Percentiles rank a stretch among this genome's conserved stretches.
phyloP scores from a whole-genome alignment of 2,329 filamentous ascomycete genomes.

The Colletotrichum sp. region DNA sequence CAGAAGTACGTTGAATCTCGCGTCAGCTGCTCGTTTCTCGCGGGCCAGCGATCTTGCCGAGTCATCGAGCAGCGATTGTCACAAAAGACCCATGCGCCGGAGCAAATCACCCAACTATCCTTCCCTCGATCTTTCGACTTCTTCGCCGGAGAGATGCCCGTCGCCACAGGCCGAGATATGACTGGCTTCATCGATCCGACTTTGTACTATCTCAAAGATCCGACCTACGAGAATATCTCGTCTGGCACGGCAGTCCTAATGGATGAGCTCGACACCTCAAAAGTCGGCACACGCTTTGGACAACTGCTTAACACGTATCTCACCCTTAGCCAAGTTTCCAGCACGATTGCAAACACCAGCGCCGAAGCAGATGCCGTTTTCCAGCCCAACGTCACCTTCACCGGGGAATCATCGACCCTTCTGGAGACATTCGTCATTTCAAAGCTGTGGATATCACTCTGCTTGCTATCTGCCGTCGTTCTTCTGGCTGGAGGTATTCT shows the following conservation, averaged over 20 bases:
- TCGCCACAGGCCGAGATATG: background rate
- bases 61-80: background rate
- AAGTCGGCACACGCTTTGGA: background rate
- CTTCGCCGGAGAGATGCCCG: background rate
- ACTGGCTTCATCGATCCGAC: background rate
- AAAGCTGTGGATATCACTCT: background rate
- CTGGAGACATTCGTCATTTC: background rate
- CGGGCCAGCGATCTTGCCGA: background rate
- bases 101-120: background rate
- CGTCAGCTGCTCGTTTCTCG: background rate
- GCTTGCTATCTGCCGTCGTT: background rate
- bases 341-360: background rate
- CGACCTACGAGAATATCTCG: background rate
- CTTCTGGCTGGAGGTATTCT: background rate
- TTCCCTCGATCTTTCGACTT: background rate
- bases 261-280: background rate
- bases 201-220: background rate
- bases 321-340: background rate
- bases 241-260: background rate
- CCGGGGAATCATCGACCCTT: background rate
- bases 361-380: background rate
- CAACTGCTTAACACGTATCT: constrained; percentile 1
- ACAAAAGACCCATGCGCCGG: background rate
- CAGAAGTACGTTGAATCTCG: constrained; percentile 6
- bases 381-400: background rate